Percentiles rank a stretch among this genome's conserved stretches.
Evolutionary conservation across 2,329 filamentous ascomycete genomes (phyloP).

Genomic region (Westerdykella sp.): DNA sequence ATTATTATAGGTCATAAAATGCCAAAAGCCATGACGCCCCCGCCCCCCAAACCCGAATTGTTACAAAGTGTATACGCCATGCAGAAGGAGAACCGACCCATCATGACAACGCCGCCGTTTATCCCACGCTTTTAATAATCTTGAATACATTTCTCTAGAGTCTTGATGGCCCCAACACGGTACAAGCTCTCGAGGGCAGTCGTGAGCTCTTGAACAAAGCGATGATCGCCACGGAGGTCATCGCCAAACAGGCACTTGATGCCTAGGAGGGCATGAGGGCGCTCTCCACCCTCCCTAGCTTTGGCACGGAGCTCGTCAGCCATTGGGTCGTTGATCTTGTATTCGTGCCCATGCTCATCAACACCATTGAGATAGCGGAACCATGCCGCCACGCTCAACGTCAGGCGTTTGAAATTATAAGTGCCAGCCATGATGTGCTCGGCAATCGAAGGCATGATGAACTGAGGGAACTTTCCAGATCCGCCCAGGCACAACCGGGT

Average conservation of each 20-base stretch:
- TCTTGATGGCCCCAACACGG: conserved; percentile 16
- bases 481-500: conserved; percentile 27
- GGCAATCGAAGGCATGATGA: conserved; percentile 26
- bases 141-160: conserved; percentile 16
- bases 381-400: conserved; percentile 21
- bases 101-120: too few relatives aligned
- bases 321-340: conserved; percentile 22
- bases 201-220: conserved; percentile 22
- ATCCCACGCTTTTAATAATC: not conserved
- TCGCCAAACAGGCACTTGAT: conserved; percentile 22
- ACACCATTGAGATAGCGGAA: conserved; percentile 24
- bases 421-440: conserved; percentile 18
- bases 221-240: conserved; percentile 20
- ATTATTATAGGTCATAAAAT: too few relatives aligned
- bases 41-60: too few relatives aligned
- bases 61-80: too few relatives aligned
- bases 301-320: conserved; percentile 19
- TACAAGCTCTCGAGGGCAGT: conserved; percentile 17
- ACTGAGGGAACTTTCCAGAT: conserved; percentile 25
- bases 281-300: conserved; percentile 13
- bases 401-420: conserved; percentile 20
- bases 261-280: conserved; percentile 12
- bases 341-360: conserved; percentile 18
- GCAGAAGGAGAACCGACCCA: too few relatives aligned
- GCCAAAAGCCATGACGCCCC: too few relatives aligned